Conservation (phyloP, 1,139 yeast species). For the Suhomyces kunorum region DNA sequence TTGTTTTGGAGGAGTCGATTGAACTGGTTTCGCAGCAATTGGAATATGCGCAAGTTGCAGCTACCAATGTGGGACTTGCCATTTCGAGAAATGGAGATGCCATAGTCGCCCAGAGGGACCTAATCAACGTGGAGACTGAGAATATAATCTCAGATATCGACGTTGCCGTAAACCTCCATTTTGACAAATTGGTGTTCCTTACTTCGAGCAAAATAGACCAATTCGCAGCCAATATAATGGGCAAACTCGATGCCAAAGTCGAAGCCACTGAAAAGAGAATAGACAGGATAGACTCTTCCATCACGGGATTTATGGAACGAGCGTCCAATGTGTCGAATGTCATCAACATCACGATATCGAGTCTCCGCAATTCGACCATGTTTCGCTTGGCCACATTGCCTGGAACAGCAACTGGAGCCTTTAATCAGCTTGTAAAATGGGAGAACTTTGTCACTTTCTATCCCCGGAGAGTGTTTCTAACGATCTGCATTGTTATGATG, state of each 20-base stretch:
- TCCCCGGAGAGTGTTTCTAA: neutral
- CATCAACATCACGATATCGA: neutral
- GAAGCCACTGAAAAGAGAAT: conserved; percentile 1
- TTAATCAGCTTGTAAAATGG: neutral
- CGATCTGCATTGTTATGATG: too few species aligned
- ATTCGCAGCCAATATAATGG: conserved; percentile 4
- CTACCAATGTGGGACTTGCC: neutral
- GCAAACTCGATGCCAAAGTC: conserved; percentile 4
- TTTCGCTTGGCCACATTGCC: neutral
- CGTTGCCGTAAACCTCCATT: conserved; percentile 7
- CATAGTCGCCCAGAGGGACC: conserved; percentile 2
- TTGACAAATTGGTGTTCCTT: conserved; percentile 16
- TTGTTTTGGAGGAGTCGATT: conserved; percentile 1
- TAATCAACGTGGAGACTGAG: conserved; percentile 16
- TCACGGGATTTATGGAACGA: neutral
- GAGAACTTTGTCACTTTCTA: neutral
- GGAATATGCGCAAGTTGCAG: neutral
- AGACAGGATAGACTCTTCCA: neutral
- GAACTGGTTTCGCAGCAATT: neutral
- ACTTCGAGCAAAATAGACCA: conserved; percentile 15
- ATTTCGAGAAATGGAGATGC: conserved; percentile 2
- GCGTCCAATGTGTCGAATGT: conserved; percentile 1
- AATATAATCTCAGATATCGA: conserved; percentile 15
- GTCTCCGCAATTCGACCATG: neutral
- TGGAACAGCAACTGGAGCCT: neutral